Evolutionary conservation across 2,329 filamentous ascomycete species (phyloP), one percentile per base, ranked within the genome.

Genomic region (Amauroascus niger): DNA sequence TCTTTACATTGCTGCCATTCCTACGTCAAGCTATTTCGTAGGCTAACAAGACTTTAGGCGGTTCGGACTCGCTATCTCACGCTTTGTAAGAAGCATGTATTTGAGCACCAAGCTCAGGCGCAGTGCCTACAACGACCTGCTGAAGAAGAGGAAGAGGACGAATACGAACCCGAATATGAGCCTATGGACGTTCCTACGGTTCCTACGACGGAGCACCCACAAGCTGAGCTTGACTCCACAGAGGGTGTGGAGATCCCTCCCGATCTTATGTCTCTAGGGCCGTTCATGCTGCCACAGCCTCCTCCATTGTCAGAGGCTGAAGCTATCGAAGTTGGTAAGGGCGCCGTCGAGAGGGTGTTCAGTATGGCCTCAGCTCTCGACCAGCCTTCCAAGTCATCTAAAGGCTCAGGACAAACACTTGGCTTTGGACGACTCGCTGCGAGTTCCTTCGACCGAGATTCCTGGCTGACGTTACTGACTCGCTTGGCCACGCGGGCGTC

Each of bases 141-240:
- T 32, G 63, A 62, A 2, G 69, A 67, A 45, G 83, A 85, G 7
- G 89, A 95, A 40, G 90, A 95, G 18, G 88, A 95, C 59, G 88
- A 95, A 62, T 96, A 96, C 64, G 91, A 96, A 63, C 90, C 91
- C 0, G 87, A 94, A 64, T 89, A 88, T 61, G 82, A 84, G 55
- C 79, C 85, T 7, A 81, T 82, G 33, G 88, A 94, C 67, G 54
- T 65, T 28, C 43, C 64, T 20, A 62, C 63, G 2, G 57, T 62
- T 37, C 58, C 57, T 18, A 47, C 58, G 1, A 62, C 60, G 22
- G 30, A 52, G 9, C 35, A 40, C 9, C 20, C 13, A 13, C 61
- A 64, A 49, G 83, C 81, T 0, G 86, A 89, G 63, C 86, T 91
- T 64, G 83, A 88, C 30, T 71, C 85, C 47, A 87, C 91, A 68